A percentile compares a stretch with the other conserved stretches of the same genome.
phyloP scores from a whole-genome alignment of 75 land plant genomes.

The Selaginella moellendorffii region DNA sequence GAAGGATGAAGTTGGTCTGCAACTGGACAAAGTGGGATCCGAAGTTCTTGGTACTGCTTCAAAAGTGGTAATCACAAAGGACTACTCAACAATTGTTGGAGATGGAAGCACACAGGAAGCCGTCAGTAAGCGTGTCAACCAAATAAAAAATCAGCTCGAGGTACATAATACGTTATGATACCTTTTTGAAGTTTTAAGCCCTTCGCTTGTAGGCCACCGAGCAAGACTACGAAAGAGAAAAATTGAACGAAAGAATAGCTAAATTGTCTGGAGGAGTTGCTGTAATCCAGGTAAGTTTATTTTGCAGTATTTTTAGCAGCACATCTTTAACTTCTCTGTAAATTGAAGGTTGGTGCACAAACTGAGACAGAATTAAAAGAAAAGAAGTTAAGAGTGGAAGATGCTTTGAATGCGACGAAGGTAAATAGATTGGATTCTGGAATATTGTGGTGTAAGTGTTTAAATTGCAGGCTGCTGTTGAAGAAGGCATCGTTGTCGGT shows the following conservation, averaged over 20 bases:
- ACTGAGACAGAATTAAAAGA: conserved; percentile 86
- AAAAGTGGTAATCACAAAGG: conserved; percentile 62
- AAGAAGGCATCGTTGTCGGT: conserved; percentile 90
- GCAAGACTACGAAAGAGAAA: conserved; percentile 67
- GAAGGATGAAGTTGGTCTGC: conserved; percentile 64
- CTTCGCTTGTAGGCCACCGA: conserved; percentile 34
- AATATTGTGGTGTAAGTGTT: neutral
- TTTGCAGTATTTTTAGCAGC: too few relatives aligned
- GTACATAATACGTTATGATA: conserved; percentile 13
- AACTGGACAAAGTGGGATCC: conserved; percentile 47
- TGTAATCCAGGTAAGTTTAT: conserved; percentile 51
- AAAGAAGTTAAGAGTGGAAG: conserved; percentile 79
- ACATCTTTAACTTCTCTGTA: neutral
- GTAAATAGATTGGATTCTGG: conserved; percentile 18
- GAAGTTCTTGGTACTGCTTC: conserved; percentile 70
- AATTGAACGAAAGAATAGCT: conserved; percentile 77
- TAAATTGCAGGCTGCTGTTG: conserved; percentile 63
- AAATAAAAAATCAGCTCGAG: conserved; percentile 45
- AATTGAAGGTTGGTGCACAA: conserved; percentile 73
- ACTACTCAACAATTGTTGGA: conserved; percentile 67
- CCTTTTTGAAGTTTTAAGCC: neutral
- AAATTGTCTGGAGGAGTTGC: conserved; percentile 78
- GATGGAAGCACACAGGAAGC: conserved; percentile 67
- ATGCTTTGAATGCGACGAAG: conserved; percentile 94
- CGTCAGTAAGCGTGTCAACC: conserved; percentile 42